These are phyloP conservation scores for Fusarium buxicola DNA, from an alignment of 2,329 filamentous ascomycete genomes.

Conservation along the genomic window DNA sequence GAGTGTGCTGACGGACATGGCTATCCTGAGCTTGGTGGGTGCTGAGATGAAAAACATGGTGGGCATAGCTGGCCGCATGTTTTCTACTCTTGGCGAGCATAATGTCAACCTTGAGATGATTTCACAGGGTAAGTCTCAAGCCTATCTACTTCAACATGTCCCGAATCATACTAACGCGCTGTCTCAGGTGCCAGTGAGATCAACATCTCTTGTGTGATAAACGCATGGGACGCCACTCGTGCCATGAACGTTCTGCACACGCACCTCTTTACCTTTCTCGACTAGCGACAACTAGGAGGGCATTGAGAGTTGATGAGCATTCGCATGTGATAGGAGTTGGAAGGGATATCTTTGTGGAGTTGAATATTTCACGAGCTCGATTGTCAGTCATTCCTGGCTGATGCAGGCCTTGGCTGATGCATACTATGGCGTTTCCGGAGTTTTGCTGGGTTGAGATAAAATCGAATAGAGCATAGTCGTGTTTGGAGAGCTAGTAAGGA, in stretches of 20 bases:
- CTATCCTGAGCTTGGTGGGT: slow-evolving; percentile 93
- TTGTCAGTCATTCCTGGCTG: not conserved
- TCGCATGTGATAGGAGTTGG: slow-evolving; percentile 23
- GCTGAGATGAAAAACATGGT: slow-evolving; percentile 98
- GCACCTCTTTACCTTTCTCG: slow-evolving; percentile 94
- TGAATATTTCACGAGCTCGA: not conserved
- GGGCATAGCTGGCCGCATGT: slow-evolving; percentile 93
- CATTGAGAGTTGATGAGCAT: slow-evolving; percentile 10
- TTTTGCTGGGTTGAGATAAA: slow-evolving; percentile 25
- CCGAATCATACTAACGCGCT: slow-evolving; percentile 1
- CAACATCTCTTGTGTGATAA: slow-evolving; percentile 98
- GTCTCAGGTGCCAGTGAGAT: slow-evolving; percentile 93
- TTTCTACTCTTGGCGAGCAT: slow-evolving; percentile 91
- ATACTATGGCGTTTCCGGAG: slow-evolving; percentile 34
- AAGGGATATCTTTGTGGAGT: slow-evolving; percentile 12
- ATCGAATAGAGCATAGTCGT: slow-evolving; percentile 19
- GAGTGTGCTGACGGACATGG: slow-evolving; percentile 91
- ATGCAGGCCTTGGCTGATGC: not conserved
- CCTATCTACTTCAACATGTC: fast-evolving
- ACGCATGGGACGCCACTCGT: slow-evolving; percentile 87
- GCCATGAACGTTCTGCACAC: slow-evolving; percentile 98
- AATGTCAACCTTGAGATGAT: slow-evolving; percentile 99
- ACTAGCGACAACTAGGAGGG: slow-evolving; percentile 57
- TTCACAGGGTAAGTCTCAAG: slow-evolving; percentile 78
- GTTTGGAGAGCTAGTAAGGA: not conserved